These are phyloP conservation scores for Cladosporium cucumerinum DNA, from an alignment of 2,329 filamentous ascomycete genomes.

Conservation along the genomic window DNA sequence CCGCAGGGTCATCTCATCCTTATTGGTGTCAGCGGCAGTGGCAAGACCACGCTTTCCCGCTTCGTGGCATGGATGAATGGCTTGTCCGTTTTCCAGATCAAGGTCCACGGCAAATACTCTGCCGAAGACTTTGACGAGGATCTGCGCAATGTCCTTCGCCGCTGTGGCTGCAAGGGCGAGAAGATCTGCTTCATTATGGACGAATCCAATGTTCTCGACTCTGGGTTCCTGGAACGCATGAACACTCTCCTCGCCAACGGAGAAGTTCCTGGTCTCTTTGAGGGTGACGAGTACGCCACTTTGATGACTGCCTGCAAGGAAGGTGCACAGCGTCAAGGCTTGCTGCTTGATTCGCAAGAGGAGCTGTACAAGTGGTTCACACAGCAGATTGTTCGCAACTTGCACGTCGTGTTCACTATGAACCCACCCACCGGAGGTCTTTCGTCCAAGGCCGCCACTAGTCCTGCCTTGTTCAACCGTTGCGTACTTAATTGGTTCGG, in stretches of 20 bases:
- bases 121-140: conserved; percentile 99
- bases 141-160: conserved; percentile 83
- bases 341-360: conserved; percentile 94
- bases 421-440: conserved; percentile 95
- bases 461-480: conserved; percentile 97
- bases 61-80: conserved; percentile 99
- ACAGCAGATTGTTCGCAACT: conserved; percentile 96
- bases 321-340: conserved; percentile 90
- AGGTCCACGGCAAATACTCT: conserved; percentile 97
- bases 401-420: conserved; percentile 99
- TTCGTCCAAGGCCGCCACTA: conserved; percentile 93
- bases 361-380: conserved; percentile 99
- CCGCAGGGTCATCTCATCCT: conserved; percentile 97
- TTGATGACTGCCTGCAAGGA: conserved; percentile 99
- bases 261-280: conserved; percentile 97
- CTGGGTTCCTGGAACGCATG: conserved; percentile 98
- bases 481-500: conserved; percentile 99
- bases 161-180: conserved; percentile 95
- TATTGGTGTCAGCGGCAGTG: conserved; percentile 96
- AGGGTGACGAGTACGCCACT: conserved; percentile 97
- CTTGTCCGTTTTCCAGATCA: conserved; percentile 98
- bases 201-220: conserved; percentile 96
- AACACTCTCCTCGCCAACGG: conserved; percentile 98
- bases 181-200: conserved; percentile 99
- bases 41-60: conserved; percentile 95